Percentiles rank a stretch among this genome's conserved stretches.
Conservation (phyloP, 2,329 filamentous ascomycete species). For the Podosphaera xanthii region DNA sequence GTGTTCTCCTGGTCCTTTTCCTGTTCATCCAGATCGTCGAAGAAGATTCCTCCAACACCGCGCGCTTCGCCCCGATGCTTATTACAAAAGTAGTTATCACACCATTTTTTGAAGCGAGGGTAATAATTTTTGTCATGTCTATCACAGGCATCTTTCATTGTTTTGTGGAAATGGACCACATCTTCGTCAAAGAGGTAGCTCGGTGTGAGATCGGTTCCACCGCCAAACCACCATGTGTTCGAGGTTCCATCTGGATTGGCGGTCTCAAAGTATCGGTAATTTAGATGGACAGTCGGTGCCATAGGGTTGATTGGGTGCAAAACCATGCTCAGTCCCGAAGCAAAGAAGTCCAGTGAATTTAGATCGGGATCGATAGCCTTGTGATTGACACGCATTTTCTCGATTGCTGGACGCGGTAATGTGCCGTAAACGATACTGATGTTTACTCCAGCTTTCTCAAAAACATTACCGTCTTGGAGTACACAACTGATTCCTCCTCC, state of each 20-base stretch:
- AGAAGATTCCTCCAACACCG: conserved; percentile 92
- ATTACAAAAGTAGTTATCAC: conserved; percentile 89
- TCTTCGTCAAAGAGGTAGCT: conserved; percentile 93
- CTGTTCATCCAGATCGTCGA: conserved; percentile 79
- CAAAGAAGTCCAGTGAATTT: conserved; percentile 82
- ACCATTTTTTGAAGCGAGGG: conserved; percentile 91
- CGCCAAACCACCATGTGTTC: conserved; percentile 95
- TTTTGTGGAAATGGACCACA: conserved; percentile 86
- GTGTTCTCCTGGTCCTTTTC: conserved; percentile 74
- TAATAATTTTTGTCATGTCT: conserved; percentile 84
- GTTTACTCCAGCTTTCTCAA: conserved; percentile 93
- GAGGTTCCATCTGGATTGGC: conserved; percentile 58
- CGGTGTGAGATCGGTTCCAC: conserved; percentile 82
- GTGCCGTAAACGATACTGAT: conserved; percentile 87
- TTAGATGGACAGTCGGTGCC: conserved; percentile 91
- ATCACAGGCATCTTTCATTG: conserved; percentile 81
- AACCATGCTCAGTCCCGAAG: conserved; percentile 77
- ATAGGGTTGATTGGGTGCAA: conserved; percentile 88
- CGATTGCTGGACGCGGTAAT: conserved; percentile 66
- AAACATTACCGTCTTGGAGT: conserved; percentile 85
- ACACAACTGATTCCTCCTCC: conserved; percentile 90
- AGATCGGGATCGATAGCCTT: conserved; percentile 63
- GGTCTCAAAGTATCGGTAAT: conserved; percentile 98
- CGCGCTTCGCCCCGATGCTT: conserved; percentile 74
- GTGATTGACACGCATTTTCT: conserved; percentile 86